Conservation (phyloP, 1,284 basidiomycete genomes). For the Trichosporon sp. region DNA sequence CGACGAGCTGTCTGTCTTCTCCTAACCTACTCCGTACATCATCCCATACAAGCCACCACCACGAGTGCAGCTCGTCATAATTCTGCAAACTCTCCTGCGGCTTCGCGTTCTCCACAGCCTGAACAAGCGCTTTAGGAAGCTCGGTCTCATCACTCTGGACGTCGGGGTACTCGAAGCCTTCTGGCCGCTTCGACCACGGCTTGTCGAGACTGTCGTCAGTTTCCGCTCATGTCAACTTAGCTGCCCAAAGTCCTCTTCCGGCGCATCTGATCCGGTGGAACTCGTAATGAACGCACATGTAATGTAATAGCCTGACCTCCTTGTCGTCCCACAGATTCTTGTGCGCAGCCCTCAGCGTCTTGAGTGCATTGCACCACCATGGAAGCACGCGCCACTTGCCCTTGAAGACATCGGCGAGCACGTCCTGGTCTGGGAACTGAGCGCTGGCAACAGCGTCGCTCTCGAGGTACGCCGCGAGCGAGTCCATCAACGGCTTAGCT, state of each 20-base stretch:
- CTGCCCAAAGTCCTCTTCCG: neutral
- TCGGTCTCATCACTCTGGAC: neutral
- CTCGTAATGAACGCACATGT: conserved; percentile 49
- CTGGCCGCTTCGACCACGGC: conserved; percentile 39
- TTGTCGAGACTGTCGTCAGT: conserved; percentile 40
- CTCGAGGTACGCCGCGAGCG: conserved; percentile 59
- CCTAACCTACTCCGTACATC: conserved; percentile 17
- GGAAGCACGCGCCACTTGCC: conserved; percentile 52
- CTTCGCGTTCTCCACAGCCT: conserved; percentile 24
- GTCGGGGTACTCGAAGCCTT: neutral
- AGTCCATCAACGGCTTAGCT: conserved; percentile 49
- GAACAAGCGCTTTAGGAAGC: conserved; percentile 27
- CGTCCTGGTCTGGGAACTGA: conserved; percentile 87
- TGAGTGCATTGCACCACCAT: conserved; percentile 52
- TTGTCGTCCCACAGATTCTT: conserved; percentile 48
- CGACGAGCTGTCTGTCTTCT: neutral
- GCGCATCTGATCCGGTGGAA: no score
- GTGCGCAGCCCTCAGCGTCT: conserved; percentile 48
- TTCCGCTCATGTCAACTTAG: neutral
- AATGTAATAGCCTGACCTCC: conserved; percentile 47
- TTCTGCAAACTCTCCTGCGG: conserved; percentile 31
- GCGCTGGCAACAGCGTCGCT: conserved; percentile 65
- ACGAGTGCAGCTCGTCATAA: conserved; percentile 40
- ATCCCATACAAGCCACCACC: conserved; percentile 49
- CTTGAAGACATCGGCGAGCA: conserved; percentile 72